Conservation (phyloP, 2,329 filamentous ascomycete genomes). For the Paecilomyces formosus region DNA sequence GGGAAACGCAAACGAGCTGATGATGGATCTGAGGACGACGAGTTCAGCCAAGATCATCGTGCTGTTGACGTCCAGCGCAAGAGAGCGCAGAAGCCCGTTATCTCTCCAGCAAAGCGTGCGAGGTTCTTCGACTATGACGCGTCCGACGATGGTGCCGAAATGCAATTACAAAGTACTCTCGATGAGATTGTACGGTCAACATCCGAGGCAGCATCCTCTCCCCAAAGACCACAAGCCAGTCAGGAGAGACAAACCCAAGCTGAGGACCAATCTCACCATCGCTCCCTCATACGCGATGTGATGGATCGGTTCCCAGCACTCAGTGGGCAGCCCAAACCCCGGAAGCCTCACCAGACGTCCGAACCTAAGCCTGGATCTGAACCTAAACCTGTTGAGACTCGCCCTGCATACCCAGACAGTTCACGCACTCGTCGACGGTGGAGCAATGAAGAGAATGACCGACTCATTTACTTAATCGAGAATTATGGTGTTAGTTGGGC, state of each 20-base stretch:
- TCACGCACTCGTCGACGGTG: conserved; percentile 23
- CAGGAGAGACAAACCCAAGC: conserved; percentile 4
- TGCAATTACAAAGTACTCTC: neutral
- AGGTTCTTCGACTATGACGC: neutral
- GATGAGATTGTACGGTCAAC: neutral
- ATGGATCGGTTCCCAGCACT: neutral
- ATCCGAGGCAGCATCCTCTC: neutral
- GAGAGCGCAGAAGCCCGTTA: conserved; percentile 25
- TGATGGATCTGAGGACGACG: conserved; percentile 32
- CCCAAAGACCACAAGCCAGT: neutral
- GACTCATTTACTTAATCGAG: conserved; percentile 44
- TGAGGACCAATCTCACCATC: conserved; percentile 23
- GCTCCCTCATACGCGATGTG: neutral
- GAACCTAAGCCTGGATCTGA: neutral
- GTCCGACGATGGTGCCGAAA: conserved; percentile 3
- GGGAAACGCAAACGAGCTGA: conserved; percentile 5
- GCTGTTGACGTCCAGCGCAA: conserved; percentile 20
- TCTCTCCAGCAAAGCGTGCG: neutral
- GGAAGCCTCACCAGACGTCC: too few species aligned
- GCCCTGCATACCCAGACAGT: neutral
- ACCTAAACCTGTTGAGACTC: neutral
- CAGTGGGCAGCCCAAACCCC: neutral
- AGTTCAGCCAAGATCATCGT: conserved; percentile 36
- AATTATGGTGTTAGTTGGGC: conserved; percentile 41
- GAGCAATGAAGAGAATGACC: conserved; percentile 31